Base-by-base conservation (phyloP, 768 basidiomycete genomes). In the Phylloporus sp. region DNA sequence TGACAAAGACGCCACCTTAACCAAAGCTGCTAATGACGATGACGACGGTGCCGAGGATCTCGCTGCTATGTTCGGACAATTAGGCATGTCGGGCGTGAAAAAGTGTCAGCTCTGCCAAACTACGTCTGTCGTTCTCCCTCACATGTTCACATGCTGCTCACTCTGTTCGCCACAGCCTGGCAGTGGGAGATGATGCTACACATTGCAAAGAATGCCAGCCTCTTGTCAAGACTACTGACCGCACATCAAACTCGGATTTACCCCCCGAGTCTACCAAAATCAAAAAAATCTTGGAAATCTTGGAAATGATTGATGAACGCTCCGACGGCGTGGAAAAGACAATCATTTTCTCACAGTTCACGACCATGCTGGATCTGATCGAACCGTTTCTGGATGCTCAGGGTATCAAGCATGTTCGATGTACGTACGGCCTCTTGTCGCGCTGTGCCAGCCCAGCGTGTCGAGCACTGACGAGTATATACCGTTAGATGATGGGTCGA, bases 321-420 rank as follows among this genome's bases (percentile, higher is more conserved):
- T 74, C 79, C 10, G 67, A 77, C 13, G 63, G 73, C 14, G 66
- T 71, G 50, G 91, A 96, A 62, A 99, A 97, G 76, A 95, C 93
- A 0, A 98, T 98, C 53, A 82, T 99, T 18, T 98, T 97, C 62
- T 93, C 90, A 0, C 94, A 96, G 60, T 90, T 90, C 52, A 97
- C 95, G 1, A 75, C 77, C 42, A 82, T 90, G 86, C 70, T 99
- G 50, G 82, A 94, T 63, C 62, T 97, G 46, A 75, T 96, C 36
- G 81, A 94, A 66, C 87, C 85, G 0, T 96, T 96, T 69, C 71
- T 99, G 66, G 71, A 70, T 23, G 75, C 79, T 3, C 71, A 75
- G 11, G 80, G 81, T 0, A 72, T 93, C 56, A 75, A 77, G 51
- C 94, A 78, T 62, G 87, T 87, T 23, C 79, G 93, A 62, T 98